Evolutionary conservation across 2,329 filamentous ascomycete genomes (phyloP), one percentile per base, ranked within the genome.

Genomic region (Coniella vitis): DNA sequence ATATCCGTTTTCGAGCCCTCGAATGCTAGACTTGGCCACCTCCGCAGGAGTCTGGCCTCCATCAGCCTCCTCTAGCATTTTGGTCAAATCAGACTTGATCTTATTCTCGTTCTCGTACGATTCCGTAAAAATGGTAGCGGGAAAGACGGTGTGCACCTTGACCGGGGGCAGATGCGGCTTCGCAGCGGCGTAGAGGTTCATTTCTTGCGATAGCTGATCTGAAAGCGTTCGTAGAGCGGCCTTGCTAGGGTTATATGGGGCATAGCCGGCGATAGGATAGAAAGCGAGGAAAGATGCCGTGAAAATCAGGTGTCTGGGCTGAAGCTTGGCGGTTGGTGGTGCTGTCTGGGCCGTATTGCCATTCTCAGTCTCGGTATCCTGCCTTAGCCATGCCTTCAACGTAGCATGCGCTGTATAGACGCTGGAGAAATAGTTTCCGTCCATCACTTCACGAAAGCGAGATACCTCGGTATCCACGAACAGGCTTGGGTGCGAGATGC

Each of bases 171-270:
- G n/a, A n/a, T n/a, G n/a, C n/a, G n/a, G n/a, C n/a, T n/a, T n/a
- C 21, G 61, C 45, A 2, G 62, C 59, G 2, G 58, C 59, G 2
- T 68, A 68, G 17, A 68, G 59, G 22, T 67, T 62, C 56, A 61
- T 59, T 65, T 88, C 84, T 49, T 82, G 79, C 19, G 77, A 78
- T 4, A 88, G 67, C 0, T 74, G 74, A 58, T 88, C 84, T 21
- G 78, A 76, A 3, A 88, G 69, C 13, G 76, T 74, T 32, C 83
- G 76, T 53, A 87, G 72, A 13, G 84, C 84, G 2, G 81, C 76
- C 65, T 88, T 87, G 20, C 79, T 69, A 4, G 83, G 82, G 1
- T 76, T 72, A 60, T 88, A 88, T 0, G 82, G 73, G 0, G 70
- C 66, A 58, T 86, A 88, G 22, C 84, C 84, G 8, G 79, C 73